Evolutionary conservation across 169 alveolate species (phyloP).

Genomic region (Babesia bigemina): DNA sequence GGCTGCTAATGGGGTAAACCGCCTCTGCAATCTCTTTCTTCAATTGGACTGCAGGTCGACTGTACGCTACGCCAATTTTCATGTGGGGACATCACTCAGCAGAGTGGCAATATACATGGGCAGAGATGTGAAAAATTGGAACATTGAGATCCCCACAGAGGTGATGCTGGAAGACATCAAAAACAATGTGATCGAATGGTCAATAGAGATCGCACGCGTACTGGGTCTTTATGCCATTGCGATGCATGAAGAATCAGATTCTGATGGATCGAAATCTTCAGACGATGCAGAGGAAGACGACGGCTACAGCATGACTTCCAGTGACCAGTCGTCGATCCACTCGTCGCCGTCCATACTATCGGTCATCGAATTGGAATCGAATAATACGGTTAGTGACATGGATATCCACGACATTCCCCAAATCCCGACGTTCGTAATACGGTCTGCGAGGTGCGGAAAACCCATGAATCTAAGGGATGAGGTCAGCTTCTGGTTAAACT

Average conservation of each 20-base stretch:
- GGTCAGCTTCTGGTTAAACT: constrained; percentile 36
- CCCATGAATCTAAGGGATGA: constrained; percentile 36
- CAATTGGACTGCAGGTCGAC: constrained; percentile 13
- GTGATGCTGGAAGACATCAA: constrained; percentile 47
- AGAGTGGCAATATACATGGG: constrained; percentile 5
- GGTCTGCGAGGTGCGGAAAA: neutral
- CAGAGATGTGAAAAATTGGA: constrained; percentile 4
- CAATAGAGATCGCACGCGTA: constrained; percentile 36
- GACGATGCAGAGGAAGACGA: neutral
- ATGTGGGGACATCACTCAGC: constrained; percentile 21
- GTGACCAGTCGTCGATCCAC: neutral
- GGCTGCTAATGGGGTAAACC: constrained; percentile 16
- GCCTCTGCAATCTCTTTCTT: neutral
- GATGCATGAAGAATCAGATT: neutral
- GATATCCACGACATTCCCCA: neutral
- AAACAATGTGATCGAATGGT: constrained; percentile 38
- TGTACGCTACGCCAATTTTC: constrained; percentile 10
- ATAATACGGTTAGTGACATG: neutral
- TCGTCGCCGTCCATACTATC: neutral
- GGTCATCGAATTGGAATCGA: neutral
- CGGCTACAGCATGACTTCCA: neutral
- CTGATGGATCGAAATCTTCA: neutral
- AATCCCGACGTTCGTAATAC: neutral
- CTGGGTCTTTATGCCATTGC: constrained; percentile 8
- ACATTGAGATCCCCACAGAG: constrained; percentile 35